Evolutionary conservation across 139 green algal species (phyloP).

Genomic region (Deuterostichococcus epilithicus): DNA sequence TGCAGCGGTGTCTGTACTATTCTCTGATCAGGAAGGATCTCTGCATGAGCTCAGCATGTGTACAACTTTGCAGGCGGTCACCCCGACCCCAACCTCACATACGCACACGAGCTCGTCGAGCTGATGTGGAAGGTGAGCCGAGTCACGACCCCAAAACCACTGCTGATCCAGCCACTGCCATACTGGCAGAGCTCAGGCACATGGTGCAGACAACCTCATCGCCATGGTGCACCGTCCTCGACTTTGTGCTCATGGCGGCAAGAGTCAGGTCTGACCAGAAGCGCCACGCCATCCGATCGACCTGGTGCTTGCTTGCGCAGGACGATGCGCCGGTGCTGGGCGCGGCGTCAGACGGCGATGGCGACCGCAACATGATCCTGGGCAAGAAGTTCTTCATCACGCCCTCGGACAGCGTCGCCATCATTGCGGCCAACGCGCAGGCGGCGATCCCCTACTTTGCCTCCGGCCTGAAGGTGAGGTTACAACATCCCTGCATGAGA

Average conservation of each 20-base stretch:
- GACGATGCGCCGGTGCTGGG: conserved; percentile 77
- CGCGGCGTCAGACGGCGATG: conserved; percentile 88
- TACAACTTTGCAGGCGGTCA: conserved; percentile 95
- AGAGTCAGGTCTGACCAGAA: too few species aligned
- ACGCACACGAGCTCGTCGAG: conserved; percentile 94
- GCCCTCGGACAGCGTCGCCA: conserved; percentile 93
- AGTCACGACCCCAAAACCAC: too few species aligned
- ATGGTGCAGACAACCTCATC: too few species aligned
- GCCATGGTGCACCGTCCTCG: too few species aligned
- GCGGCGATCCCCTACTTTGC: conserved; percentile 97
- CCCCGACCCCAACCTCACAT: conserved; percentile 99
- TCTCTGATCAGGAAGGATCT: too few species aligned
- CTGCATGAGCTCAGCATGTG: too few species aligned
- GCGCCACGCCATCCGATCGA: too few species aligned
- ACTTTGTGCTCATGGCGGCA: too few species aligned
- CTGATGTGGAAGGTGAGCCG: conserved; percentile 47
- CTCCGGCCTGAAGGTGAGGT: conserved; percentile 81
- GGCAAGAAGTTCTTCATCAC: conserved; percentile 96
- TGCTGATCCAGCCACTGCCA: too few species aligned
- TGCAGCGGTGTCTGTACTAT: too few species aligned
- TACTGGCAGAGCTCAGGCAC: too few species aligned
- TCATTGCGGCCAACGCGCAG: conserved; percentile 96
- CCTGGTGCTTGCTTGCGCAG: conserved; percentile 30
- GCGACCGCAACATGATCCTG: conserved; percentile 99
- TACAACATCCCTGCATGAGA: too few species aligned